phyloP scores from a whole-genome alignment of 495 filamentous ascomycete genomes.

The Aspergillus incahuasiensis region DNA sequence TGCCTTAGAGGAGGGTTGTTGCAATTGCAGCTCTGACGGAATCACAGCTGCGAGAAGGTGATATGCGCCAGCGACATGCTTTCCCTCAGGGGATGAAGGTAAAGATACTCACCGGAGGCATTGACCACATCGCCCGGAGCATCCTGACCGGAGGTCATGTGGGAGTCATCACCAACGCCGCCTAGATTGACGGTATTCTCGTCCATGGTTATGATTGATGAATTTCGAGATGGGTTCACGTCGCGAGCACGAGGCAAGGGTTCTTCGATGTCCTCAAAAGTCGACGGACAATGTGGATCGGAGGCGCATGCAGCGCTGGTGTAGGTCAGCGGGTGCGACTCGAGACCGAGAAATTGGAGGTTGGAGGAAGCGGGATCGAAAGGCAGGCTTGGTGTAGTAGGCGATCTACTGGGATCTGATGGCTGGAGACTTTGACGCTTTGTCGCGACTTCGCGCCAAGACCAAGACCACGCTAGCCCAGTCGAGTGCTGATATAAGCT shows the following conservation, averaged over 20 bases:
- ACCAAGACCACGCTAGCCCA: background rate
- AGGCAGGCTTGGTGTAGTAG: background rate
- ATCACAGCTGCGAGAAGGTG: slow-evolving; percentile 20
- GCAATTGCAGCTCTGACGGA: slow-evolving; percentile 29
- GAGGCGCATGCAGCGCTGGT: slow-evolving; percentile 15
- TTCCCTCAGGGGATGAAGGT: slow-evolving; percentile 7
- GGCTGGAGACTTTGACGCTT: slow-evolving; percentile 16
- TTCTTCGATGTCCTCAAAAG: slow-evolving; percentile 23
- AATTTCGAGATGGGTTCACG: slow-evolving; percentile 20
- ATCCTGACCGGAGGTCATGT: slow-evolving; percentile 26
- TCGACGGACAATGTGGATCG: slow-evolving; percentile 1
- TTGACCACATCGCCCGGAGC: slow-evolving; percentile 25
- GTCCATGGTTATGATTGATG: slow-evolving; percentile 33
- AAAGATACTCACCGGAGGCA: slow-evolving; percentile 30
- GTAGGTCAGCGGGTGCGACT: background rate
- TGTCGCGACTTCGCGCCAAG: slow-evolving; percentile 17
- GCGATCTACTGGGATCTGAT: background rate
- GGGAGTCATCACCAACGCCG: slow-evolving; percentile 28
- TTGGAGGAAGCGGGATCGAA: background rate
- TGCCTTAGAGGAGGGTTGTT: slow-evolving; percentile 27
- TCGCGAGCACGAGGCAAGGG: slow-evolving; percentile 33
- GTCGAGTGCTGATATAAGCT: slow-evolving; percentile 8
- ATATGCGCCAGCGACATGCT: slow-evolving; percentile 6
- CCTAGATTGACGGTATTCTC: slow-evolving; percentile 27
- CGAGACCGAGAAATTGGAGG: background rate